Conservation (phyloP, 176 grass and related monocot species). For the Phyllostachys edulis region DNA sequence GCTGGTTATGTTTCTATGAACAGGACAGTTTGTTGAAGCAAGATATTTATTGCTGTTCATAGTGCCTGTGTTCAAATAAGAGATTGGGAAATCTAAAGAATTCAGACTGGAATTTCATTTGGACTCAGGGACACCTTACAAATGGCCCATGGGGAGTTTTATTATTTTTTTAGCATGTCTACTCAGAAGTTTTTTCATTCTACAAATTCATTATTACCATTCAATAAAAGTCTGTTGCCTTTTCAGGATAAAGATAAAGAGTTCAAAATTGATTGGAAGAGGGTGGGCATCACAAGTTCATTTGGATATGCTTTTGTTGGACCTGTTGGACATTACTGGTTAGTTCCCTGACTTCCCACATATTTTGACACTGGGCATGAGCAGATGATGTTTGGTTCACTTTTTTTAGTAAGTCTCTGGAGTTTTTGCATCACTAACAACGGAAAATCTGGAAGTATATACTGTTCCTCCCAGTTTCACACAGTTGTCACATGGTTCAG, state of each 20-base stretch:
- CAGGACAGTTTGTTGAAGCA: slow-evolving; percentile 7
- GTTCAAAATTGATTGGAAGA: slow-evolving; percentile 93
- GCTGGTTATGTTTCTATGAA: not conserved
- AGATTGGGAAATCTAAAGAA: slow-evolving; percentile 15
- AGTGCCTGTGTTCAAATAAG: slow-evolving; percentile 21
- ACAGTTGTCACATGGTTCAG: not conserved
- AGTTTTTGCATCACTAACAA: not conserved
- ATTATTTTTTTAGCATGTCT: slow-evolving; percentile 18
- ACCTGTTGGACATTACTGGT: slow-evolving; percentile 93
- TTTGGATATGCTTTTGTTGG: slow-evolving; percentile 95
- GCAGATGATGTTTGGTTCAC: not conserved
- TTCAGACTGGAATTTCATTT: slow-evolving; percentile 10
- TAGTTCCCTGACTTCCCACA: slow-evolving; percentile 38
- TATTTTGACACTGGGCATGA: not conserved
- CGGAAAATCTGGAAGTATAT: not conserved
- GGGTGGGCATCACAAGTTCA: slow-evolving; percentile 82
- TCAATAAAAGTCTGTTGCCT: not conserved
- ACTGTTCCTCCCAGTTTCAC: not conserved
- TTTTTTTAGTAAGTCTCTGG: not conserved
- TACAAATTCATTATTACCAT: not conserved
- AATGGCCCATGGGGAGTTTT: not conserved
- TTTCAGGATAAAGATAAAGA: slow-evolving; percentile 75
- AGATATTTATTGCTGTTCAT: slow-evolving; percentile 16
- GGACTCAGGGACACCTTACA: not conserved
- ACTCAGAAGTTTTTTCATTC: not conserved